Evolutionary conservation across 768 basidiomycete genomes (phyloP).

Genomic region (Flagelloscypha sp.): DNA sequence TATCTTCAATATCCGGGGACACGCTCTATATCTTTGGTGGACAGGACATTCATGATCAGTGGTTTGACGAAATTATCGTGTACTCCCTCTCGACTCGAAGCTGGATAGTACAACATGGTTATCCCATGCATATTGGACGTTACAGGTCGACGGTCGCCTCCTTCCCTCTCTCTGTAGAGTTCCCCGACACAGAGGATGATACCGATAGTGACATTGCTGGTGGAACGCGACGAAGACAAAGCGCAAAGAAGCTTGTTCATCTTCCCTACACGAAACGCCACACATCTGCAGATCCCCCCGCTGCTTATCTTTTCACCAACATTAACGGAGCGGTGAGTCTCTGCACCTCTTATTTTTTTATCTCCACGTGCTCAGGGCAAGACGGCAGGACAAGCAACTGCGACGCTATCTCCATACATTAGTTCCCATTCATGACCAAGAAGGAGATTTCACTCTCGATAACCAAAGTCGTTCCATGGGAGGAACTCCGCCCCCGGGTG

Average conservation of each 20-base stretch:
- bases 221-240: neutral
- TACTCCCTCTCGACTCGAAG: conserved; percentile 6
- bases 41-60: conserved; percentile 3
- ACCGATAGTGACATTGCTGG: too few relatives aligned
- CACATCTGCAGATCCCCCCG: too few relatives aligned
- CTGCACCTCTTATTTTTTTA: too few relatives aligned
- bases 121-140: conserved; percentile 1
- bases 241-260: neutral
- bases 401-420: conserved; percentile 1
- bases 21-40: conserved; percentile 10
- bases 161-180: conserved; percentile 1
- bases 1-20: conserved; percentile 8
- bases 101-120: conserved; percentile 6
- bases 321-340: too few relatives aligned
- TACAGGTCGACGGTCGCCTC: conserved; percentile 7
- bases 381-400: too few relatives aligned
- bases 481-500: neutral
- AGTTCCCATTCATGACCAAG: conserved; percentile 7
- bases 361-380: too few relatives aligned
- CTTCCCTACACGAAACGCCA: conserved; percentile 10
- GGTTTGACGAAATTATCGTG: conserved; percentile 8
- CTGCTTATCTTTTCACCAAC: too few relatives aligned
- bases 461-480: conserved; percentile 1
- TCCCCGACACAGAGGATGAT: too few relatives aligned
- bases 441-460: conserved; percentile 2